These are phyloP conservation scores for Tylopilus balloui DNA, from an alignment of 768 basidiomycete genomes.

Conservation along the genomic window DNA sequence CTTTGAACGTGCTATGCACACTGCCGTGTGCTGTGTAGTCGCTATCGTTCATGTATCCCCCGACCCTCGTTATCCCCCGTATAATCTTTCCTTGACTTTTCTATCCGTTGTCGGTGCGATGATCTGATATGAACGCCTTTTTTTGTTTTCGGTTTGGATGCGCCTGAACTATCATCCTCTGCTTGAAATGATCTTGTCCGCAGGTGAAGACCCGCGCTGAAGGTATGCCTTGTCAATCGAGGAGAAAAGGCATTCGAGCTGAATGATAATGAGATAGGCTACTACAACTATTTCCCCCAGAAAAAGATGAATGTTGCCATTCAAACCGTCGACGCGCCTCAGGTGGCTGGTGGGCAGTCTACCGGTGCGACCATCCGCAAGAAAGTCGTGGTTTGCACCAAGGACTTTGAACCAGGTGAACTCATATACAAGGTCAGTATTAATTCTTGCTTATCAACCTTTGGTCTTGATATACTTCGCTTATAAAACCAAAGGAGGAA, in stretches of 20 bases:
- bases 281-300: conserved; percentile 75
- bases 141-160: conserved; percentile 24
- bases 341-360: conserved; percentile 13
- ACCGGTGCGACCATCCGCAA: conserved; percentile 31
- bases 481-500: conserved; percentile 51
- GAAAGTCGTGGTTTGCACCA: conserved; percentile 56
- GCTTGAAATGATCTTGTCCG: conserved; percentile 14
- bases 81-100: conserved; percentile 18
- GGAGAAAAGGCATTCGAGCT: conserved; percentile 11
- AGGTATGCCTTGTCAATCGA: conserved; percentile 54
- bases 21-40: conserved; percentile 32
- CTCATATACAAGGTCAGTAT: conserved; percentile 65
- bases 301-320: conserved; percentile 66
- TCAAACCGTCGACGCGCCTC: conserved; percentile 32
- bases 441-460: background rate
- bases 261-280: conserved; percentile 46
- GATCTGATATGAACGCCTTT: conserved; percentile 62
- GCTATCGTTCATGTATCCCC: conserved; percentile 26
- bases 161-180: conserved; percentile 11
- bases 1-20: conserved; percentile 26
- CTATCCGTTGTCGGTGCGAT: conserved; percentile 22
- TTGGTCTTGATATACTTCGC: conserved; percentile 3
- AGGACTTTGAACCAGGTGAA: conserved; percentile 68
- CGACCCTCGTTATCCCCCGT: conserved; percentile 13
- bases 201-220: conserved; percentile 65